phyloP scores from a whole-genome alignment of 441 rosid genomes.

The Macaranga tanarius region DNA sequence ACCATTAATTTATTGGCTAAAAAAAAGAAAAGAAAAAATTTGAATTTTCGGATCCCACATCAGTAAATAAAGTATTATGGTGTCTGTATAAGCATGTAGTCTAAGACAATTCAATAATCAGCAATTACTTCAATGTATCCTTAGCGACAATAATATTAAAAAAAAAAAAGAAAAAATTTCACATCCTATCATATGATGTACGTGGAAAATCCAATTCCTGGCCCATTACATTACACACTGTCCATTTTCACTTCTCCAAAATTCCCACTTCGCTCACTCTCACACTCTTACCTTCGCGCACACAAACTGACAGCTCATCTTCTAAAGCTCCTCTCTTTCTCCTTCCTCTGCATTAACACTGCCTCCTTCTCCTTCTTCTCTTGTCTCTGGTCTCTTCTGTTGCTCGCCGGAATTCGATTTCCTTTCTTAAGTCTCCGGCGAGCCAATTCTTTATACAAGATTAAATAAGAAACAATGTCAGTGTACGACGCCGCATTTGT shows the following conservation, averaged over 20 bases:
- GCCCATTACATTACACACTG: neutral
- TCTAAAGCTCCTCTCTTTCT: neutral
- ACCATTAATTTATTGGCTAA: too few species aligned
- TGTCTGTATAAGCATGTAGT: too few species aligned
- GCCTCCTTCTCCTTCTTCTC: neutral
- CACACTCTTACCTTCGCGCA: slow-evolving; percentile 26
- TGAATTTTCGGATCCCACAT: too few species aligned
- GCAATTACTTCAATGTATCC: too few species aligned
- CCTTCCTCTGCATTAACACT: neutral
- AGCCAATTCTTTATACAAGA: neutral
- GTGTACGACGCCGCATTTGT: slow-evolving; percentile 73
- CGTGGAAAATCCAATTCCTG: neutral
- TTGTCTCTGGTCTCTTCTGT: neutral
- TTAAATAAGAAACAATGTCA: slow-evolving; percentile 40
- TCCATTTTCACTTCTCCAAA: neutral
- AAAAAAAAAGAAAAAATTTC: too few species aligned
- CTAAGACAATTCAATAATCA: too few species aligned
- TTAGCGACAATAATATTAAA: too few species aligned
- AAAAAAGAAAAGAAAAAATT: too few species aligned
- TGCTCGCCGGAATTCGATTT: neutral
- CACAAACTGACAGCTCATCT: slow-evolving; percentile 50
- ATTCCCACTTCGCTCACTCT: neutral
- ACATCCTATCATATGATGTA: too few species aligned
- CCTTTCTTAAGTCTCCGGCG: neutral
- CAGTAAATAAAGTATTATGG: too few species aligned